Percentiles rank a stretch among this genome's conserved stretches.
Conservation (phyloP, 371 early-diverging fungal genomes). For the Rhizopus sp. region DNA sequence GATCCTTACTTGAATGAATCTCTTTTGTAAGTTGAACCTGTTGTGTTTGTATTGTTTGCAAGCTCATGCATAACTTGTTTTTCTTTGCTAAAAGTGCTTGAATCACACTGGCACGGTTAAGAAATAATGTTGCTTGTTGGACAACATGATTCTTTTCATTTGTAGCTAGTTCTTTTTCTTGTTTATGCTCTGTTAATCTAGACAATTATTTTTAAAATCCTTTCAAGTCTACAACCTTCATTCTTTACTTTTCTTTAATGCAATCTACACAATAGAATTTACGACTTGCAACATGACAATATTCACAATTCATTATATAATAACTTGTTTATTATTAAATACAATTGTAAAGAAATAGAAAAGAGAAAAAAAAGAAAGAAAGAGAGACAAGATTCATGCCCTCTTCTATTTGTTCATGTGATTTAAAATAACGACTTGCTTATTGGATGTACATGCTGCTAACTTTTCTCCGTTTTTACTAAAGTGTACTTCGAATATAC, state of each 20-base stretch:
- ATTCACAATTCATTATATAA: slow-evolving; percentile 38
- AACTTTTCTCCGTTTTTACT: slow-evolving; percentile 61
- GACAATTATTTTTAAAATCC: not conserved
- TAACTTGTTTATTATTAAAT: not conserved
- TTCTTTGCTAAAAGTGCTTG: slow-evolving; percentile 48
- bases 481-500: slow-evolving; percentile 79
- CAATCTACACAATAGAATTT: slow-evolving; percentile 45
- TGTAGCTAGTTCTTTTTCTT: slow-evolving; percentile 31
- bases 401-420: slow-evolving; percentile 13
- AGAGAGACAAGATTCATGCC: not conserved
- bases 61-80: slow-evolving; percentile 33
- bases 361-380: slow-evolving; percentile 3
- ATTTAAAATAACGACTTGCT: slow-evolving; percentile 37
- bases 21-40: slow-evolving; percentile 27
- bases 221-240: too few species aligned
- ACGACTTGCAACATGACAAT: slow-evolving; percentile 44
- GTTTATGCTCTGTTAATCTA: slow-evolving; percentile 49
- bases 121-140: slow-evolving; percentile 37
- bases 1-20: slow-evolving; percentile 37
- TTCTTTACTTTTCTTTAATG: slow-evolving; percentile 43
- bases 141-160: slow-evolving; percentile 45
- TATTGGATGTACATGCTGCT: slow-evolving; percentile 57
- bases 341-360: not conserved
- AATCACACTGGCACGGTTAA: slow-evolving; percentile 35
- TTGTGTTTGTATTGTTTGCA: slow-evolving; percentile 33